Conservation (phyloP, 805 yeast species). For the Candida sithepensis region DNA sequence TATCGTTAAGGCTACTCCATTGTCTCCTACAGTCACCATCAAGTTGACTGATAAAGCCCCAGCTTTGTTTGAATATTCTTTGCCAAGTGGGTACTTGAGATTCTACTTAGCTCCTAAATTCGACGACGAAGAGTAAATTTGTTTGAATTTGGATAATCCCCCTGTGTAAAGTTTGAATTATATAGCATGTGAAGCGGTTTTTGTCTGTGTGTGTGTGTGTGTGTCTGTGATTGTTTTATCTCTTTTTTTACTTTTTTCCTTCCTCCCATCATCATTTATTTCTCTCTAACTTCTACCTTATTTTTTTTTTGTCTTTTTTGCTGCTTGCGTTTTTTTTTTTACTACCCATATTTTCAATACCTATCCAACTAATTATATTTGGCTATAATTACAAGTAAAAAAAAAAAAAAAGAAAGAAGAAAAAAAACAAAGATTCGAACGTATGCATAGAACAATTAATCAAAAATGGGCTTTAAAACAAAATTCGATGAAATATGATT, state of each 20-base stretch:
- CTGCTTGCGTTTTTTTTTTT: not conserved
- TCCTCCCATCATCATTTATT: not conserved
- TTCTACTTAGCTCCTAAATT: slow-evolving; percentile 98
- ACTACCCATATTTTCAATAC: not conserved
- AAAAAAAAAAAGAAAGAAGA: too few species aligned
- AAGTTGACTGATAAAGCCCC: slow-evolving; percentile 90
- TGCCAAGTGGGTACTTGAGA: slow-evolving; percentile 89
- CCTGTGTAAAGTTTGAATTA: too few species aligned
- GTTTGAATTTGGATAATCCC: too few species aligned
- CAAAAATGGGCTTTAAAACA: too few species aligned
- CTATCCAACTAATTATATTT: too few species aligned
- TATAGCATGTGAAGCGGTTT: not conserved
- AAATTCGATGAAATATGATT: too few species aligned
- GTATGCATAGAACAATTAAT: not conserved
- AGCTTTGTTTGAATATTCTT: slow-evolving; percentile 86
- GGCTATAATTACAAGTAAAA: too few species aligned
- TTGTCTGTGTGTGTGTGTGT: not conserved
- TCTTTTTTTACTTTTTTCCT: not conserved
- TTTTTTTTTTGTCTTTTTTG: not conserved
- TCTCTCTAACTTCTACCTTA: not conserved
- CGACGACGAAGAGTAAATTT: slow-evolving; percentile 72
- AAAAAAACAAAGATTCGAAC: not conserved
- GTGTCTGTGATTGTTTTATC: not conserved
- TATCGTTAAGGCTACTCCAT: slow-evolving; percentile 84
- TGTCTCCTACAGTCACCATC: slow-evolving; percentile 73